Base-by-base conservation (phyloP, 768 basidiomycete genomes). In the Auriscalpium microsporum region DNA sequence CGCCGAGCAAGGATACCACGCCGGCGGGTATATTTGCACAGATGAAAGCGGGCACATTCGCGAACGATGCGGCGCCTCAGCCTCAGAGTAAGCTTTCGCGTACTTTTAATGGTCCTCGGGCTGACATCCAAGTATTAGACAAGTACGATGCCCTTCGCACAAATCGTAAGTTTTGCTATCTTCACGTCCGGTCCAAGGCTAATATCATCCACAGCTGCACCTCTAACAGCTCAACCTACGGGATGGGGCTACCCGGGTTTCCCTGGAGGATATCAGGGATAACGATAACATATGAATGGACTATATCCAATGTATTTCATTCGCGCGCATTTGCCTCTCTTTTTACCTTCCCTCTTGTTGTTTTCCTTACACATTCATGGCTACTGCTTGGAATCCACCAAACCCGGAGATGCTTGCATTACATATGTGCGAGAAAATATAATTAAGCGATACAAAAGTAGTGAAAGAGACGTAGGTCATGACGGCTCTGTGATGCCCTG, bases 21-120 rank as follows among this genome's bases (percentile, higher is more conserved):
- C 90, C 89, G 44, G 90, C 87, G 14, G 90, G 87, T 65, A 71
- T 93, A 35, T 93, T 93, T 70, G 91, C 90, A 21, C 82, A 85
- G 63, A 93, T 93, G 90, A 93, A 93, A 71, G 87, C 86, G 10
- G 91, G 90, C 17, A 90, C 85, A 48, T 92, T 93, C 64, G 90
- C 82, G 28, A 75, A 74, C 28, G 86, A 83, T 35, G 75, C 78
- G 55, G 65, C 52, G 42, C 75, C 83, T 34, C 86, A 86, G 64
- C 63, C 75, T 48, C 64, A 81, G 60, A 78, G 86, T 86, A 66
- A 56, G 81, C 72, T 47, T 33, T 16, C 58, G 58, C 34, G 34
- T 56, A 17, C 44, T n/a, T 45, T 48, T 40, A 45, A 37, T 59
- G 14, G 59, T 21, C 54, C 52, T 46, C 47, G 48, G 51, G 37